Base-by-base conservation (phyloP, 441 rosid genomes). In the Euphorbia corollata region DNA sequence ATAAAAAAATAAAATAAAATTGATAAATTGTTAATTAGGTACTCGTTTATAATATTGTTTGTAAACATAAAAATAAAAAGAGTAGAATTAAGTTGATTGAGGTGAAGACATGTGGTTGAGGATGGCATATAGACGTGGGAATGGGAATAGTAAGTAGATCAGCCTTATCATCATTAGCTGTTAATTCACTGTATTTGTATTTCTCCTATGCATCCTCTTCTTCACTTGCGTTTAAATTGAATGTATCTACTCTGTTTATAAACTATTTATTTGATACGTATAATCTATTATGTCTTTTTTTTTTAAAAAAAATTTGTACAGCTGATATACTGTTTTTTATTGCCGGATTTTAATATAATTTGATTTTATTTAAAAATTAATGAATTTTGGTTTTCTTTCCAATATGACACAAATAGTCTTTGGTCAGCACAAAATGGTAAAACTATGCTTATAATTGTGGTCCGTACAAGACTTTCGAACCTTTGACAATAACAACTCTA, bases 91-190 rank as follows among this genome's bases (percentile, higher is more conserved):
- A 11, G 0, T 3, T 0, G 13, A 47, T 5, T n/a, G 2, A 47
- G 51, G 54, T 4, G 4, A 50, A 30, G 20, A 59, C 62, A 59
- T 59, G 62, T 59, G 39, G 8, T 59, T 7, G 34, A 50, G 22
- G n/a, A 3, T 16, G 18, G 5, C 18, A 9, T 41, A 41, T 41
- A 57, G 3, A 12, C 13, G n/a, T 59, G 41, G 38, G 18, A 30
- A 30, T 32, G 41, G 38, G 18, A 30, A 30, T 38, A 58, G 61
- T 59, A 9, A 16, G 41, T 57, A 59, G 41, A 30, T 15, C 51
- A 45, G 62, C 10, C 27, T 30, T 30, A 59, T 59, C 20, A 59
- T 30, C 20, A 32, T 58, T 58, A 58, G 61, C 61, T 57, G 61
- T 57, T 15, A 41, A 58, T 62, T 20, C 65, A 43, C 11, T 43